Evolutionary conservation across 2,329 filamentous ascomycete species (phyloP), one percentile per base, ranked within the genome.

Genomic region (Pseudogymnoascus sp.): DNA sequence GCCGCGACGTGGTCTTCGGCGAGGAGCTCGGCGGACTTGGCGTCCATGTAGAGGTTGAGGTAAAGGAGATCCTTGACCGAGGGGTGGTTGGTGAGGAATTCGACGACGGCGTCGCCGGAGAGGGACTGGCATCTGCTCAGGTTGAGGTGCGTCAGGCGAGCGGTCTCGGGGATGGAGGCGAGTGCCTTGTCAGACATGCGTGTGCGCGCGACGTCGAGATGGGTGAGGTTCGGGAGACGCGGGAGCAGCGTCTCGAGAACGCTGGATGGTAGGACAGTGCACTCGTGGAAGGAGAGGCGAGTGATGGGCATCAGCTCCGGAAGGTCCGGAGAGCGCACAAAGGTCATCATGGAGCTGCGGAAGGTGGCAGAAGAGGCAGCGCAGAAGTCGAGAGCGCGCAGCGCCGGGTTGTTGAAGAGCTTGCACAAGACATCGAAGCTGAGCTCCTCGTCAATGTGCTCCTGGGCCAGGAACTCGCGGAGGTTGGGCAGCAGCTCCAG

Each of bases 131-230:
- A 93, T 74, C 89, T 90, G 65, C 87, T 85, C 55, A 94, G 76
- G 69, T 91, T 92, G 61, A 94, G 77, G 71, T 94, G 90, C 1
- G 87, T 92, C 66, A 93, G 81, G 65, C 78, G 79, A 9, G 90
- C 89, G 4, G 86, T 86, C n/a, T 79, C 71, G 0, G 89, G 88
- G 65, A 93, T 89, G 18, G 84, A 84, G 67, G 82, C 77, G 13
- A 94, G 79, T 4, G 89, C 89, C 25, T 79, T 77, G 72, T 91
- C 84, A 35, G 86, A 92, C 68, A 94, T 84, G 67, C 87, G 83
- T 1, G 89, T 92, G 67, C 89, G 88, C 8, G 87, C 84, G n/a
- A 92, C 80, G 70, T 94, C 90, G 37, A 94, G 82, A 71, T 92
- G 89, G 1, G 89, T 93, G 61, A 92, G 76, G 61, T 82, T 79